These are phyloP conservation scores for Fusarium torulosum DNA, from an alignment of 2,329 filamentous ascomycete genomes.

Conservation along the genomic window DNA sequence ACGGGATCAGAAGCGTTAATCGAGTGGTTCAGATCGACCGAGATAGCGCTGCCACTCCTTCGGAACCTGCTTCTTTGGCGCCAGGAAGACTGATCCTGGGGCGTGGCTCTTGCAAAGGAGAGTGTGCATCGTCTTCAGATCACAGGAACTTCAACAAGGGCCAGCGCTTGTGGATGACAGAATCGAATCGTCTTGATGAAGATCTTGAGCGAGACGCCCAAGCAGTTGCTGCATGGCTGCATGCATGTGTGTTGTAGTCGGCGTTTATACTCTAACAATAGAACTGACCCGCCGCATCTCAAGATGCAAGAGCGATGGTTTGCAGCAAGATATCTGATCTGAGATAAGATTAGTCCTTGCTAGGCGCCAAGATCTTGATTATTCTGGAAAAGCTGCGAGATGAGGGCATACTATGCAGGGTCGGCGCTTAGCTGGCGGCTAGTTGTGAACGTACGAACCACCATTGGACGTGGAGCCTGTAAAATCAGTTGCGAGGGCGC, in stretches of 20 bases:
- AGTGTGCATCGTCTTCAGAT: constrained; percentile 27
- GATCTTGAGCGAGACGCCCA: constrained; percentile 40
- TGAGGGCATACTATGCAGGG: constrained; percentile 28
- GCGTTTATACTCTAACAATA: constrained; percentile 35
- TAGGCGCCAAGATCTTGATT: constrained; percentile 33
- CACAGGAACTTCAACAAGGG: constrained; percentile 31
- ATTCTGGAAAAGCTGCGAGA: constrained; percentile 35
- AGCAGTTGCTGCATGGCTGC: constrained; percentile 26
- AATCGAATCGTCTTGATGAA: constrained; percentile 17
- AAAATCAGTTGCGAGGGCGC: background rate
- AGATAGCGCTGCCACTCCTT: constrained; percentile 35
- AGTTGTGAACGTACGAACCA: constrained; percentile 15
- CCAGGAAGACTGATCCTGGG: constrained; percentile 20
- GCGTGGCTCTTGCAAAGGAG: constrained; percentile 22
- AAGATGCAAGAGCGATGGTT: constrained; percentile 23
- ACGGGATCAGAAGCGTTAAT: constrained; percentile 32
- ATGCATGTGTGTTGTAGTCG: constrained; percentile 20
- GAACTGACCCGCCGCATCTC: constrained; percentile 2
- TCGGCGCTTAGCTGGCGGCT: constrained; percentile 48
- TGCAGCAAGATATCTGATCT: constrained; percentile 30
- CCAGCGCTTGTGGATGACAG: constrained; percentile 24
- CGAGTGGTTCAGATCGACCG: constrained; percentile 30
- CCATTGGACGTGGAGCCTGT: constrained; percentile 31
- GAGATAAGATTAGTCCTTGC: constrained; percentile 29
- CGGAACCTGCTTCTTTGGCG: constrained; percentile 32